Percentiles rank a stretch among this genome's conserved stretches.
Conservation (phyloP, 331 rosid genomes). For the Prunus yedoensis region DNA sequence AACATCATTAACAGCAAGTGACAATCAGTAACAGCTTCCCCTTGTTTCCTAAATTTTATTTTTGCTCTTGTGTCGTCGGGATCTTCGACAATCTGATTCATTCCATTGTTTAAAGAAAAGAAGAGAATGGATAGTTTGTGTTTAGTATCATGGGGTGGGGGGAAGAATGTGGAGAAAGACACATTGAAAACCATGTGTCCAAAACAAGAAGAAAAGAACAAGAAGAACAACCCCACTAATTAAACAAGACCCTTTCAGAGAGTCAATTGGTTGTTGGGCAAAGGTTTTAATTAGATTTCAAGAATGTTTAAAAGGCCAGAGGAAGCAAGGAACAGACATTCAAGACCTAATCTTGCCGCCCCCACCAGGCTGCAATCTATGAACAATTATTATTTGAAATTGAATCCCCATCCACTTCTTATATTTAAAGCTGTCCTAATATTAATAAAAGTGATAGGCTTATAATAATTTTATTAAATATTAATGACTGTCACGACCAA, state of each 20-base stretch:
- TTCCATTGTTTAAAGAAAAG: slow-evolving; percentile 14
- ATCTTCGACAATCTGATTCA: slow-evolving; percentile 29
- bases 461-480: slow-evolving; percentile 14
- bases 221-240: slow-evolving; percentile 43
- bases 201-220: slow-evolving; percentile 33
- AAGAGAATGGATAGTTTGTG: slow-evolving; percentile 30
- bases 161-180: slow-evolving; percentile 51
- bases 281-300: neutral
- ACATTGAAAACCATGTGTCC: slow-evolving; percentile 29
- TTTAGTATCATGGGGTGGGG: slow-evolving; percentile 39
- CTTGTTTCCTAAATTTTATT: neutral
- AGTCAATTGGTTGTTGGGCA: slow-evolving; percentile 32
- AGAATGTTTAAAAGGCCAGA: slow-evolving; percentile 20
- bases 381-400: slow-evolving; percentile 31
- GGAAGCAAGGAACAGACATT: slow-evolving; percentile 32
- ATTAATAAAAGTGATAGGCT: no score
- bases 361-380: slow-evolving; percentile 46
- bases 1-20: slow-evolving; percentile 24
- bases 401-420: slow-evolving; percentile 32
- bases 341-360: slow-evolving; percentile 50
- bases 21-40: slow-evolving; percentile 15
- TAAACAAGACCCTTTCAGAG: slow-evolving; percentile 24
- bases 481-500: slow-evolving; percentile 38
- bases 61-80: slow-evolving; percentile 18
- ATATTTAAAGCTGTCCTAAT: slow-evolving; percentile 42